Evolutionary conservation across 768 basidiomycete genomes (phyloP), one percentile per base, ranked within the genome.

Genomic region (Filobasidium floriforme): DNA sequence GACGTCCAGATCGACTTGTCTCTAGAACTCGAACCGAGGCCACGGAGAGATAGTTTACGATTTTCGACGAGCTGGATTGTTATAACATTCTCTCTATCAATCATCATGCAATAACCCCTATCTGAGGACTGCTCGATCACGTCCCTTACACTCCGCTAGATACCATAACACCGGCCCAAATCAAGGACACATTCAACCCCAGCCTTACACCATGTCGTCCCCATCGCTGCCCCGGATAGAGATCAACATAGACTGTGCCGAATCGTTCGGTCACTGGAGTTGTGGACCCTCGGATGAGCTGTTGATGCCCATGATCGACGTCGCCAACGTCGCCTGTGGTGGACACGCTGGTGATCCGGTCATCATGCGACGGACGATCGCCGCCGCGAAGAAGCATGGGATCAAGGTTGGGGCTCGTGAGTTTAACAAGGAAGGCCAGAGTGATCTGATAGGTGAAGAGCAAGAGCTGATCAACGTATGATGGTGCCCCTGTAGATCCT

Each of bases 261-360:
- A 72, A 60, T 69, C 62, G 49, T 72, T 72, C 29, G 72, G 72
- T 0, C 63, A 55, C 19, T 72, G 72, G 72, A 61, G 68, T 57
- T 60, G 63, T 1, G 72, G 72, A n/a, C 70, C 70, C 15, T 70
- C 71, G 51, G 72, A 73, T 52, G 68, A 69, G 40, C 65, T 71
- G 32, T 46, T 63, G 62, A 73, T 73, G 72, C 72, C 72, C 22
- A 60, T 73, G 64, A 84, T 86, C 32, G 83, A 85, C 69, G 77
- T 85, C 18, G 85, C 85, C 0, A 86, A 87, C 66, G 79, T 87
- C 18, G 87, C 87, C 0, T 88, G 86, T 71, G 86, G 87, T 7
- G 87, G 86, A 67, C 87, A 88, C 71, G 86, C 51, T 24, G 84
- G 85, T 0, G 86, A 87, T 73, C 86, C 86, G 69, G 80, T 83